Conservation (phyloP, 768 basidiomycete species). For the Russula abietina region DNA sequence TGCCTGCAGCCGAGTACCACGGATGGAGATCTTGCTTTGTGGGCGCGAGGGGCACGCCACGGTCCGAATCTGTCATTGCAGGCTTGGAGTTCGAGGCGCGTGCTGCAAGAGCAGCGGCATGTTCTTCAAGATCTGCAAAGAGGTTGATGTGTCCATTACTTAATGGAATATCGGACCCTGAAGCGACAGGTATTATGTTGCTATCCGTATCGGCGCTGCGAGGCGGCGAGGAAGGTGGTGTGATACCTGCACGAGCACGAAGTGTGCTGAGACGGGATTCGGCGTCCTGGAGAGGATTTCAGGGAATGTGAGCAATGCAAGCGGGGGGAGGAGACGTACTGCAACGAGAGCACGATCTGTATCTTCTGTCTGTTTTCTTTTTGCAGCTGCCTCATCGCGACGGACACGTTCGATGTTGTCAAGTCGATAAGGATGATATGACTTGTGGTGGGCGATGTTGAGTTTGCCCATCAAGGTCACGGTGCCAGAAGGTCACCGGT, state of each 20-base stretch:
- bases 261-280: conserved; percentile 69
- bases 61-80: conserved; percentile 47
- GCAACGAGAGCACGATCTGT: conserved; percentile 70
- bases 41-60: conserved; percentile 69
- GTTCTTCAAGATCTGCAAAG: conserved; percentile 74
- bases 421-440: conserved; percentile 78
- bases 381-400: conserved; percentile 77
- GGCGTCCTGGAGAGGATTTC: conserved; percentile 49
- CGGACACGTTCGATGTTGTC: conserved; percentile 81
- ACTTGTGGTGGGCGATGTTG: conserved; percentile 88
- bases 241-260: conserved; percentile 52
- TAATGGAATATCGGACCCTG: conserved; percentile 25
- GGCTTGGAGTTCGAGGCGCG: conserved; percentile 39
- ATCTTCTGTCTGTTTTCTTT: conserved; percentile 55
- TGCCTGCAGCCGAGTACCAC: conserved; percentile 50
- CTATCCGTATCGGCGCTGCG: conserved; percentile 6
- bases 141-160: conserved; percentile 73
- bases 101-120: conserved; percentile 41
- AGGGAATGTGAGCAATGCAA: not conserved
- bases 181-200: conserved; percentile 25
- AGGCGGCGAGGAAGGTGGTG: not conserved
- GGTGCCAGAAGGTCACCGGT: conserved; percentile 11
- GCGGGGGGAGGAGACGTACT: conserved; percentile 36
- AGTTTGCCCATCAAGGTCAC: conserved; percentile 61
- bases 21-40: conserved; percentile 71